Evolutionary conservation across 345 rosid genomes (phyloP).

Genomic region (Clausena lansium): DNA sequence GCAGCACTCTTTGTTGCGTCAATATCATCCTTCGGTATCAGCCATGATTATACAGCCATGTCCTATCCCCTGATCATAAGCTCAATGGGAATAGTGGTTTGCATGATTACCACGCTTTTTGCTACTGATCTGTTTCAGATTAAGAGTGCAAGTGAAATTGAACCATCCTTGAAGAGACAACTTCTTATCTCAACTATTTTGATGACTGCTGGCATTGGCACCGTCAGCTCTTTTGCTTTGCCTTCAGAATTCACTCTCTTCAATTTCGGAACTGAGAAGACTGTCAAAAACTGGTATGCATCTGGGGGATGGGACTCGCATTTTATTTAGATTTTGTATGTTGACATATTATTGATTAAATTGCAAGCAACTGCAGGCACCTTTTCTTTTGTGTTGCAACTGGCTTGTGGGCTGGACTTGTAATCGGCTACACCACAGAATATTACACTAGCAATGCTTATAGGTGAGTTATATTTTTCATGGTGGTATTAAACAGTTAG

Average conservation of each 20-base stretch:
- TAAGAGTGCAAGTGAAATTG: slow-evolving; percentile 48
- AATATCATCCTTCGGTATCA: slow-evolving; percentile 54
- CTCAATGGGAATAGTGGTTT: slow-evolving; percentile 58
- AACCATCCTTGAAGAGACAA: slow-evolving; percentile 60
- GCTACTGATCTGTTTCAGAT: slow-evolving; percentile 66
- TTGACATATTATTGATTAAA: slow-evolving; percentile 8
- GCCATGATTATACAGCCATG: slow-evolving; percentile 61
- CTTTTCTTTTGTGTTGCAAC: slow-evolving; percentile 61
- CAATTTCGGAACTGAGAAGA: slow-evolving; percentile 53
- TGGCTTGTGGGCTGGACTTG: slow-evolving; percentile 75
- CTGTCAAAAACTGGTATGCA: slow-evolving; percentile 58
- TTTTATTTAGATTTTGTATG: background rate
- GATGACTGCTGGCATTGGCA: slow-evolving; percentile 62
- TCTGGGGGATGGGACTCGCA: background rate
- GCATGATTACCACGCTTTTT: slow-evolving; percentile 61
- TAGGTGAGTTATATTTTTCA: slow-evolving; percentile 34
- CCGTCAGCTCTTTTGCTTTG: slow-evolving; percentile 47
- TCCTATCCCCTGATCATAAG: slow-evolving; percentile 56
- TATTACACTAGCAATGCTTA: slow-evolving; percentile 70
- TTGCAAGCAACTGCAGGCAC: slow-evolving; percentile 37
- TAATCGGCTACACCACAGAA: slow-evolving; percentile 58
- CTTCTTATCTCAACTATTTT: slow-evolving; percentile 64
- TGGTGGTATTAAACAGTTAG: background rate
- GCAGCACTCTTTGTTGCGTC: slow-evolving; percentile 75
- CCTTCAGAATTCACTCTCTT: slow-evolving; percentile 65